Base-by-base conservation (phyloP, 371 early-diverging fungal species). In the Funneliformis caledonium region DNA sequence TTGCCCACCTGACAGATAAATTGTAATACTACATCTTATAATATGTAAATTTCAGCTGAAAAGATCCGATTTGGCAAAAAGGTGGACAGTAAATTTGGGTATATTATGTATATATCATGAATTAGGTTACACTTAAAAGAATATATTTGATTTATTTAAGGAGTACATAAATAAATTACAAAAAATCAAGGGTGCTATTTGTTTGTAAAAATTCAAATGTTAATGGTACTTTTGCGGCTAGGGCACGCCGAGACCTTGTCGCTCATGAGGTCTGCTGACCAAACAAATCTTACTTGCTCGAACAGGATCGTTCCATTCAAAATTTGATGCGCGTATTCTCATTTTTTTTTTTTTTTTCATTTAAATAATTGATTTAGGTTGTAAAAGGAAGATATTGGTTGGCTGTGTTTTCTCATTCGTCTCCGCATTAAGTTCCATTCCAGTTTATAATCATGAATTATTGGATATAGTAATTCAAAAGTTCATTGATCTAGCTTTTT, bases 11-110 rank as follows among this genome's bases (percentile, higher is more conserved):
- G 56, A 56, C 56, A 19, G 16, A 1, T 52, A 5, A 56, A 19
- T 56, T 56, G 56, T 56, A 6, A 56, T 56, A 56, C 56, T 56
- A 56, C 56, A 56, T 56, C 16, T 56, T 56, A 0, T 19, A 7
- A 56, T 19, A 56, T 56, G 56, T 56, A 56, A 56, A 56, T 56
- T 56, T 56, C 56, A 56, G 56, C 56, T 56, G 56, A 56, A 56
- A 56, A 56, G 37, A 56, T 56, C 56, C 1, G 19, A 56, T 56
- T 56, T 56, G 56, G 56, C 10, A 37, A 37, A 37, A 37, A 37
- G 37, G 37, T 37, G 37, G 37, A 37, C 37, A 37, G 37, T 37
- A 37, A 37, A 37, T 37, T 37, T 10, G 4, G 47, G 6, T 47
- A 47, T 47, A 47, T 47, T 9, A 47, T 9, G 11, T 4, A 47